These are phyloP conservation scores for Amanita molliuscula DNA, from an alignment of 768 basidiomycete genomes.

Conservation along the genomic window DNA sequence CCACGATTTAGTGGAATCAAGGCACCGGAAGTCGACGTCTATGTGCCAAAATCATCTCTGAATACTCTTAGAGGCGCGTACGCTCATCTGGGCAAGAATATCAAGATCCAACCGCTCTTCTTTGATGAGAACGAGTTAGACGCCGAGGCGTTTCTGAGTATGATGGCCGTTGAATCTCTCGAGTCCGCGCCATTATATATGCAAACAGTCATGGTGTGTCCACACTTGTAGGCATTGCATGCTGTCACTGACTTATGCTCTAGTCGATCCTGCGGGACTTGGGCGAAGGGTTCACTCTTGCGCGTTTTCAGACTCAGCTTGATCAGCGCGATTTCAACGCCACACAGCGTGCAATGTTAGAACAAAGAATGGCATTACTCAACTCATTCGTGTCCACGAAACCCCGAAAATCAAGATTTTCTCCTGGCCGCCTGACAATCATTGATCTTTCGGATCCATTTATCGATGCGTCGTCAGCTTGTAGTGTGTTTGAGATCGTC, in stretches of 20 bases:
- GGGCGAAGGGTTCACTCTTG: conserved; percentile 47
- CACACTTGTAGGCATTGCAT: not conserved
- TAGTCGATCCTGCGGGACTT: conserved; percentile 50
- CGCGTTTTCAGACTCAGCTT: conserved; percentile 36
- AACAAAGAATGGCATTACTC: conserved; percentile 55
- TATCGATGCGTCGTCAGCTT: conserved; percentile 56
- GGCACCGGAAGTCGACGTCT: conserved; percentile 33
- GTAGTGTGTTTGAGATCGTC: conserved; percentile 62
- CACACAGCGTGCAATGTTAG: conserved; percentile 40
- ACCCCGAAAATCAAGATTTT: conserved; percentile 28
- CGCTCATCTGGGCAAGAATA: conserved; percentile 33
- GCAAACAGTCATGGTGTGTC: conserved; percentile 51
- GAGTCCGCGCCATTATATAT: conserved; percentile 60
- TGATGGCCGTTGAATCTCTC: conserved; percentile 62
- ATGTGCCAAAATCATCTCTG: conserved; percentile 50
- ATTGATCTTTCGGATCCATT: conserved; percentile 69
- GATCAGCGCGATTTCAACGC: conserved; percentile 43
- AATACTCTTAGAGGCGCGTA: conserved; percentile 53
- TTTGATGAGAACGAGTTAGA: conserved; percentile 56
- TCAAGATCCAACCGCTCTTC: conserved; percentile 43
- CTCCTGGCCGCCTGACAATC: conserved; percentile 50
- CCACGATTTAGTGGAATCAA: conserved; percentile 19
- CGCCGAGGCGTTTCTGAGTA: conserved; percentile 56
- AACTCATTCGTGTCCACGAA: conserved; percentile 40
- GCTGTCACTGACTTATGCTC: not conserved